A percentile compares a stretch with the other conserved stretches of the same genome.
Evolutionary conservation across 371 early-diverging fungal genomes (phyloP).

Genomic region (Neoconidiobolus thromboides): DNA sequence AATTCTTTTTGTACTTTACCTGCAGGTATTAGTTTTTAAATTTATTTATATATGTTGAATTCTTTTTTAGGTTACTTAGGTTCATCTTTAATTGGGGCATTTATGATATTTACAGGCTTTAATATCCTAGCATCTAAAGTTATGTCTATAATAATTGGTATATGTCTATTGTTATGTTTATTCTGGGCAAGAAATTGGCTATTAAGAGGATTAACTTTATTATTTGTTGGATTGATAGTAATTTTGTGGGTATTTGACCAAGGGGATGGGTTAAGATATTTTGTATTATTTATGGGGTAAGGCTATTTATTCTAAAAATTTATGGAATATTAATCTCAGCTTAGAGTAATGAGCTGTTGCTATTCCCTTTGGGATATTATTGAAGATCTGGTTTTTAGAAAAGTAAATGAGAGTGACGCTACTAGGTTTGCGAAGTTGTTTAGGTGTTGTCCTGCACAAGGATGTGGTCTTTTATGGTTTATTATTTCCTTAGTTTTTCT

Average conservation of each 20-base stretch:
- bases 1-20: constrained; percentile 53
- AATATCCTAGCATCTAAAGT: constrained; percentile 67
- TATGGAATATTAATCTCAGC: neutral
- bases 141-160: constrained; percentile 54
- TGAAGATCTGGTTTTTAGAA: constrained; percentile 75
- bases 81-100: constrained; percentile 59
- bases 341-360: constrained; percentile 69
- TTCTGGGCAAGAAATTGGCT: constrained; percentile 81
- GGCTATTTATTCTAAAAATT: neutral
- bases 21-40: constrained; percentile 18
- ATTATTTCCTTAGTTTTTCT: constrained; percentile 63
- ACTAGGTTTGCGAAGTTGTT: constrained; percentile 66
- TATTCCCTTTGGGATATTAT: constrained; percentile 89
- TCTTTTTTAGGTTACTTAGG: constrained; percentile 36
- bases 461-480: constrained; percentile 84
- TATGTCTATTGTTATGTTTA: constrained; percentile 50
- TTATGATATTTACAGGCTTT: constrained; percentile 83
- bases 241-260: constrained; percentile 69
- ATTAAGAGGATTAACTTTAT: constrained; percentile 54
- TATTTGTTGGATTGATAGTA: constrained; percentile 61
- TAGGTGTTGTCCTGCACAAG: constrained; percentile 54
- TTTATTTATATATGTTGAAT: neutral
- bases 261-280: constrained; percentile 55
- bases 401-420: constrained; percentile 85
- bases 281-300: constrained; percentile 78